phyloP scores from a whole-genome alignment of 371 early-diverging fungal genomes.

The Dichotomocladium elegans region DNA sequence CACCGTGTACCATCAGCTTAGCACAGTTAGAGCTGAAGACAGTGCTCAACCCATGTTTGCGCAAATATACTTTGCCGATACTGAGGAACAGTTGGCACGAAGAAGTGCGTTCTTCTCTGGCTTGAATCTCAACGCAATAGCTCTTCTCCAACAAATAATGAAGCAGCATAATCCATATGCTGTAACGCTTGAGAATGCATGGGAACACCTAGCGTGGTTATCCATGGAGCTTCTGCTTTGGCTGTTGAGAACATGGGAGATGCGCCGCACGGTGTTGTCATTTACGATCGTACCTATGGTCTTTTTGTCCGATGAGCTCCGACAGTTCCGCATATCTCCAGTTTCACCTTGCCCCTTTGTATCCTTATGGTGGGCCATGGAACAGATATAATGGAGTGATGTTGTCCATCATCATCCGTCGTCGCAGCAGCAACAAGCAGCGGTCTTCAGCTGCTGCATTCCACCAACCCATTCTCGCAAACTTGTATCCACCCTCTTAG shows the following conservation, averaged over 20 bases:
- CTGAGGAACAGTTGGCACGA: background rate
- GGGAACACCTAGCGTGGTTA: background rate
- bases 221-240: background rate
- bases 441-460: no score
- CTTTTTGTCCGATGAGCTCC: no score
- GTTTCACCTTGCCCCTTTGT: no score
- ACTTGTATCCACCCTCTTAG: no score
- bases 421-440: no score
- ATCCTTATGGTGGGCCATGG: no score
- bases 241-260: background rate
- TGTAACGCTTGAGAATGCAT: background rate
- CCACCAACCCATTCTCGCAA: no score
- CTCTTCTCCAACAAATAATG: background rate
- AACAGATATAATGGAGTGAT: no score
- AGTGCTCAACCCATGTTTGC: background rate
- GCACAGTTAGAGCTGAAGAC: background rate
- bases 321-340: no score
- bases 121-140: background rate
- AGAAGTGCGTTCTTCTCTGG: background rate
- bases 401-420: no score
- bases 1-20: background rate
- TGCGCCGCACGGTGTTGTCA: background rate
- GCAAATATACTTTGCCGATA: background rate
- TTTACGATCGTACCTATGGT: background rate
- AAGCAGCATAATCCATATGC: background rate